Percentiles rank a stretch among this genome's conserved stretches.
phyloP scores from a whole-genome alignment of 306 rosid species.

The Albizia julibrissin region DNA sequence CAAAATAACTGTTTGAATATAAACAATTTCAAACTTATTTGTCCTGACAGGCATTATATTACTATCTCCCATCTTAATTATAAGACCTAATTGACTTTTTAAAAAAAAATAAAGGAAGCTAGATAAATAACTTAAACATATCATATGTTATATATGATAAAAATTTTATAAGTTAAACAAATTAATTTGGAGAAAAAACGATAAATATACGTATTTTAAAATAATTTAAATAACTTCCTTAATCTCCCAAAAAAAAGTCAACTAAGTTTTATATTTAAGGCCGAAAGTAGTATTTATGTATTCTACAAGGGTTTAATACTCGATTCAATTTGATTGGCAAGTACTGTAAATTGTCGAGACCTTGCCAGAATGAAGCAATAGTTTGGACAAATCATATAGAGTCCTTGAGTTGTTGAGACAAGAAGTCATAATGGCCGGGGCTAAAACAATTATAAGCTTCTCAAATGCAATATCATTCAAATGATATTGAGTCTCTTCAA shows the following conservation, averaged over 20 bases:
- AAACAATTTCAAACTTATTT: not conserved
- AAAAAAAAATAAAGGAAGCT: too few species aligned
- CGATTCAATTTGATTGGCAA: slow-evolving; percentile 1
- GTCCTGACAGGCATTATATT: not conserved
- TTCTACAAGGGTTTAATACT: not conserved
- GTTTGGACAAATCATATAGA: not conserved
- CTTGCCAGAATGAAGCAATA: slow-evolving; percentile 22
- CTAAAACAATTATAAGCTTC: slow-evolving; percentile 21
- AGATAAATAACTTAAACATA: too few species aligned
- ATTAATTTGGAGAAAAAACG: too few species aligned
- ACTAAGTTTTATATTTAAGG: too few species aligned
- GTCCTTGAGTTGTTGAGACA: slow-evolving; percentile 9
- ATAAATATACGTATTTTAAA: too few species aligned
- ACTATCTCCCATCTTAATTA: too few species aligned
- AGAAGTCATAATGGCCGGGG: not conserved
- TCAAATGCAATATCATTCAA: slow-evolving; percentile 23
- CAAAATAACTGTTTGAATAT: not conserved
- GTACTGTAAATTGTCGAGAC: not conserved
- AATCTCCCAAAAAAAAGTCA: too few species aligned
- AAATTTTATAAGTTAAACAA: too few species aligned
- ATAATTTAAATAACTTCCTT: too few species aligned
- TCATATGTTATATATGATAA: too few species aligned
- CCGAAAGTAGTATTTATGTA: not conserved
- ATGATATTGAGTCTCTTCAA: not conserved
- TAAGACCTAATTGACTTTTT: too few species aligned